Evolutionary conservation across 331 rosid genomes (phyloP).

Genomic region (Malus hybrid): DNA sequence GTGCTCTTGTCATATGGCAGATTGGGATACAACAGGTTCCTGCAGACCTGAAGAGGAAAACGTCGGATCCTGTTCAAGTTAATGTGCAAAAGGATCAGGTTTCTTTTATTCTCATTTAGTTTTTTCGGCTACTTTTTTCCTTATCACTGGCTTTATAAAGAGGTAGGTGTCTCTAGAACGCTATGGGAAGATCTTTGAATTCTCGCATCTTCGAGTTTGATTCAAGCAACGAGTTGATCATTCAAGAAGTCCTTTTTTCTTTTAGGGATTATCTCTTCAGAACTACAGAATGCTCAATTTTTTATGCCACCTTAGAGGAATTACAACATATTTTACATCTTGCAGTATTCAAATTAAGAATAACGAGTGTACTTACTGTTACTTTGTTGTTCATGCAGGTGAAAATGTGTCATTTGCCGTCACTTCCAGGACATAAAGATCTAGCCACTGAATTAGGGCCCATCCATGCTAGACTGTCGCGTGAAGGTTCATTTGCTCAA

Average conservation of each 20-base stretch:
- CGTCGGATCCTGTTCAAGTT: constrained; percentile 51
- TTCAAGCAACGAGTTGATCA: background rate
- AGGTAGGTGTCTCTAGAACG: background rate
- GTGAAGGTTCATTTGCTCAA: constrained; percentile 49
- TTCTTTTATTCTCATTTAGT: constrained; percentile 7
- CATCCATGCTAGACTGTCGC: constrained; percentile 57
- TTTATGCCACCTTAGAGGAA: background rate
- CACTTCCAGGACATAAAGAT: constrained; percentile 64
- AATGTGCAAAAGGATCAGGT: constrained; percentile 66
- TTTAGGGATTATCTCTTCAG: background rate
- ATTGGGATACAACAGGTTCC: constrained; percentile 68
- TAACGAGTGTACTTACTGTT: background rate
- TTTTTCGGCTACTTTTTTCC: background rate
- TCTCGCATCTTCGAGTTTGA: background rate
- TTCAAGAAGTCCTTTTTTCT: background rate
- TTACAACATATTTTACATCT: background rate
- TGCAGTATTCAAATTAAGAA: background rate
- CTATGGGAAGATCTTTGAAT: background rate
- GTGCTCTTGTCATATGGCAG: constrained; percentile 36
- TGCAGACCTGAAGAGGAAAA: constrained; percentile 52
- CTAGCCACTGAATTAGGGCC: constrained; percentile 59
- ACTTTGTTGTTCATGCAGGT: constrained; percentile 40
- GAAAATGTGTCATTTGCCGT: constrained; percentile 56
- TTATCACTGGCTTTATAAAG: background rate
- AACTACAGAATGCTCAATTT: background rate